Base-by-base conservation (phyloP, 2,329 filamentous ascomycete genomes). In the Coniochaeta hoffmannii region DNA sequence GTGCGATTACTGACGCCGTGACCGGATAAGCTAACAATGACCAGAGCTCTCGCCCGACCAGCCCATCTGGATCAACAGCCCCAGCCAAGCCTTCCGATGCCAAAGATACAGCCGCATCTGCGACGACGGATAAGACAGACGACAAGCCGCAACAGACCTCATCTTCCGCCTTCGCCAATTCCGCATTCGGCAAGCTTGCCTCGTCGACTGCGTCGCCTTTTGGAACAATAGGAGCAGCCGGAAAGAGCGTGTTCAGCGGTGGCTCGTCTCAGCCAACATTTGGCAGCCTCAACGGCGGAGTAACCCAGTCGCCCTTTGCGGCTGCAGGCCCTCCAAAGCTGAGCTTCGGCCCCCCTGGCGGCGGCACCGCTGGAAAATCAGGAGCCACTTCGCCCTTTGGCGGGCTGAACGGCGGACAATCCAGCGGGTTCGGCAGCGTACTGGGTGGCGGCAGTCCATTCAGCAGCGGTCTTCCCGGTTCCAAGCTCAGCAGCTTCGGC, bases 401-500 rank as follows among this genome's bases (percentile, higher is more conserved):
- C 10, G 67, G 69, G 10, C 61, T 78, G n/a, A 71, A 66, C 51
- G 62, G 65, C 55, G 62, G 65, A 55, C 55, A 65, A 10, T 61
- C 65, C 12, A 66, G 63, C 38, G 65, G 63, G 64, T 61, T 71
- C 66, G 55, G 68, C 58, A 53, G 66, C 64, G n/a, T 67, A 10
- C 69, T 74, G 11, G 69, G 71, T 17, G 62, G 66, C 17, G 63
- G 68, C 55, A 65, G 65, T 7, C 87, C 88, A 64, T 72, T 75
- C 36, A 71, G 71, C 38, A 64, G 68, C 44, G 60, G 64, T 3
- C 62, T 79, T 6, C 63, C 69, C 0, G 72, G 74, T 26, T 64
- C 66, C 4, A 79, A 78, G 58, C 70, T 91, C 10, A 79, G 80
- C 2, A 87, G 80, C 61, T 96, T 96, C 70, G 89, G 85, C 41